Evolutionary conservation across 768 basidiomycete species (phyloP).

Genomic region (Steccherinum ochraceum): DNA sequence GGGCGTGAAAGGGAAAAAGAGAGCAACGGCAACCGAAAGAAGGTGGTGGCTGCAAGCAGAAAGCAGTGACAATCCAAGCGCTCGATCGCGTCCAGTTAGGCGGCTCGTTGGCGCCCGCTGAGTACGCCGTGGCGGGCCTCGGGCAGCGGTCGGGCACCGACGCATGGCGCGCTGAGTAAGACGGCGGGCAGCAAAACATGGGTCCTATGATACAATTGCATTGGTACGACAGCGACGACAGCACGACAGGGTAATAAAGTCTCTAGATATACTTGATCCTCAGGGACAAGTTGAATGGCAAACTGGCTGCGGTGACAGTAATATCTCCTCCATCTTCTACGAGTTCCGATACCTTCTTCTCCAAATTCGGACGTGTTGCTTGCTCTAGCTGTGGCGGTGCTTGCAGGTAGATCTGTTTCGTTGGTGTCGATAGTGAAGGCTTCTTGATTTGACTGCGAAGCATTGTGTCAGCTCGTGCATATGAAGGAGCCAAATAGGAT

Average conservation of each 20-base stretch:
- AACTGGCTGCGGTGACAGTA: constrained; percentile 77
- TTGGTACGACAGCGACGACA: constrained; percentile 3
- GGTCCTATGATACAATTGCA: neutral
- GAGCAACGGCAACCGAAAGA: too few species aligned
- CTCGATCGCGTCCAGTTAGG: neutral
- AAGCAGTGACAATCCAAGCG: neutral
- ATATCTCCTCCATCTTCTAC: constrained; percentile 73
- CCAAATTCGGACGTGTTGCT: constrained; percentile 85
- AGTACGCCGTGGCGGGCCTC: too few species aligned
- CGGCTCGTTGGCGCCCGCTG: neutral
- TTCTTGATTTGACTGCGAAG: constrained; percentile 86
- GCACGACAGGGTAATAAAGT: constrained; percentile 2
- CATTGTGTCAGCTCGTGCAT: neutral
- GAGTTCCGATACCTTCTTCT: constrained; percentile 80
- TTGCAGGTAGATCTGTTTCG: constrained; percentile 83
- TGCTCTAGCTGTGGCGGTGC: constrained; percentile 88
- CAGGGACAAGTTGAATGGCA: constrained; percentile 83
- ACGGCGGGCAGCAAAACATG: neutral
- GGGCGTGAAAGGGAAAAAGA: too few species aligned
- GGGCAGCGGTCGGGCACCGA: neutral
- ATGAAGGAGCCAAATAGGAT: neutral
- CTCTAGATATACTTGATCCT: constrained; percentile 52
- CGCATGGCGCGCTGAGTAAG: neutral
- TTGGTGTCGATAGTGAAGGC: constrained; percentile 79
- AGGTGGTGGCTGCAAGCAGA: neutral